These are phyloP conservation scores for Aspergillus neotritici DNA, from an alignment of 2,329 filamentous ascomycete genomes.

Conservation along the genomic window DNA sequence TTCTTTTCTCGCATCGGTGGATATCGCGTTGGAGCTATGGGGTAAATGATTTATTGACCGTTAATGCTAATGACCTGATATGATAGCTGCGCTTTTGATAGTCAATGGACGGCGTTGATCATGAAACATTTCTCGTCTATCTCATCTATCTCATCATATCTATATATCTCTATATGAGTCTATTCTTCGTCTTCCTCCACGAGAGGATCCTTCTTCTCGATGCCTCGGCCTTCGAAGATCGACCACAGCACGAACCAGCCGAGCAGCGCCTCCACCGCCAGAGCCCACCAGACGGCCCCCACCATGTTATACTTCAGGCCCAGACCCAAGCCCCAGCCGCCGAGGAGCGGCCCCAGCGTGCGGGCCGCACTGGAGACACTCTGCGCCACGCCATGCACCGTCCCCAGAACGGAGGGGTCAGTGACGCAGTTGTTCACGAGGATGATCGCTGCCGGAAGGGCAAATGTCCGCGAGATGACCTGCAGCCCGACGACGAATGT, in stretches of 20 bases:
- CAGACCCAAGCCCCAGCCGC: constrained; percentile 50
- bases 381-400: constrained; percentile 55
- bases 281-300: constrained; percentile 54
- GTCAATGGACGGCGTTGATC: background rate
- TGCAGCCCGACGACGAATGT: constrained; percentile 61
- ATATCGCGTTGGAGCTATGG: background rate
- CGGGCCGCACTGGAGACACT: constrained; percentile 50
- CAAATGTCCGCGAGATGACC: constrained; percentile 67
- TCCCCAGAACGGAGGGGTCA: constrained; percentile 51
- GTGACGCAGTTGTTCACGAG: constrained; percentile 57
- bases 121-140: background rate
- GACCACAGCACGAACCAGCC: constrained; percentile 56
- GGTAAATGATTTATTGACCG: background rate
- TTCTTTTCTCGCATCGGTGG: background rate
- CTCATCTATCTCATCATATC: constrained; percentile 2
- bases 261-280: constrained; percentile 49
- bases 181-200: constrained; percentile 15
- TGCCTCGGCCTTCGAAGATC: constrained; percentile 60
- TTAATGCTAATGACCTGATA: background rate
- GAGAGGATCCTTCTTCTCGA: constrained; percentile 43
- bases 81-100: constrained; percentile 1
- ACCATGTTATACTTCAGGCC: constrained; percentile 52
- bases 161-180: too few species aligned
- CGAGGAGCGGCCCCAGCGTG: constrained; percentile 52
- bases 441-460: constrained; percentile 54